Base-by-base conservation (phyloP, 2,329 filamentous ascomycete species). In the Epichloe coenophiala region DNA sequence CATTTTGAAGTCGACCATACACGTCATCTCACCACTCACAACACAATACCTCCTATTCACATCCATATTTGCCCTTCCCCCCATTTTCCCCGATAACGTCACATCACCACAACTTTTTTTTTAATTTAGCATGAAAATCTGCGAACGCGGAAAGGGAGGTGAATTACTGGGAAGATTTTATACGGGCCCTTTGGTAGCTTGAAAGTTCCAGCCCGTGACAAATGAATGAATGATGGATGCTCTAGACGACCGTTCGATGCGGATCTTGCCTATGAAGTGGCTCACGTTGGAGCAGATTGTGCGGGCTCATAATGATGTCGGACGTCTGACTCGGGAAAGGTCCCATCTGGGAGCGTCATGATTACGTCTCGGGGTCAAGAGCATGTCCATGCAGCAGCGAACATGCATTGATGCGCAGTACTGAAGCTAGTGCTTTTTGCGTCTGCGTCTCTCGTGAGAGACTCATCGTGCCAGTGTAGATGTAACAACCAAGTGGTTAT, bases 131-230 rank as follows among this genome's bases (percentile, higher is more conserved):
- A 65, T 65, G 63, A 62, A 62, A 64, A 63, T 67, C 61, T 61
- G 62, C 59, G 49, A 41, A 40, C 33, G 47, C 23, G 42, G 46
- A 47, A 31, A 61, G 48, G 56, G 64, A 58, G 58, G 58, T 59
- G 53, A 53, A 53, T 42, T 50, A 49, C 55, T 57, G 54, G 52
- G 12, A 55, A 55, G 54, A 57, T 58, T 57, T 41, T 31, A 42
- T 60, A 58, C 61, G 73, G 73, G 75, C 64, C 72, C 68, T 71
- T 71, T 78, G 77, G 75, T 79, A 74, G 76, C 77, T 80, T 80
- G 69, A 80, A 78, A 79, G 76, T 76, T 78, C 76, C 76, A 78
- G 75, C 74, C 75, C 74, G 64, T 58, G 55, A 62, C 62, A 60
- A 58, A 64, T 52, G 50, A 41, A 27, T 45, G 44, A 31, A 48